Base-by-base conservation (phyloP, 2,329 filamentous ascomycete species). In the Fusarium longipes region DNA sequence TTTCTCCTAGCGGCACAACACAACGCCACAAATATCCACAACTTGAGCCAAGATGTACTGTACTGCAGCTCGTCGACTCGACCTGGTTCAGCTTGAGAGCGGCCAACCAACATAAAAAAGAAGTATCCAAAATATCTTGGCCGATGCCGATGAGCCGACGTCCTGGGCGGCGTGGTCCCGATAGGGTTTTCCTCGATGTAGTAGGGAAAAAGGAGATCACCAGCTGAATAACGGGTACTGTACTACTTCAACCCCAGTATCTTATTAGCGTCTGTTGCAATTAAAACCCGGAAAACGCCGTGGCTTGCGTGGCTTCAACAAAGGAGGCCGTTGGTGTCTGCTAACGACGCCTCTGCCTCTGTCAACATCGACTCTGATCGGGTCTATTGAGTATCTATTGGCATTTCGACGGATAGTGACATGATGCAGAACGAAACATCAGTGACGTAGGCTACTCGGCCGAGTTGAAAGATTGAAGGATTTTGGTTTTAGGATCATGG, bases 11-110 rank as follows among this genome's bases (percentile, higher is more conserved):
- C 18, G 27, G 18, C 30, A 7, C 22, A 2, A 39, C 8, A 22
- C 18, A 57, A 43, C 43, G 58, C 60, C 60, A 63, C 58, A 42
- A 49, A 33, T 42, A 29, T 48, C 57, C 49, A 49, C 39, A 18
- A 24, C 39, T 18, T 15, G 36, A 2, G 20, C 24, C 24, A 39
- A 25, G 33, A 12, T 27, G 24, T 14, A 17, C 14, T 27, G 24
- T 14, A 17, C 14, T 15, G 50, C 27, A 43, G 20, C 30, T 53
- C 8, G 30, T 33, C 6, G 18, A 24, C 17, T 3, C 8, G 20
- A 38, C 22, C 20, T 22, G 18, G 9, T 12, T 4, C n/a, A 43
- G 12, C 29, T 15, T 43, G 39, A 45, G 60, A 53, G 33, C 45
- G 32, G 11, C 39, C 45, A 25, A 18, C 56, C 25, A 32, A 33